Conservation (phyloP, 371 early-diverging fungal species). For the Mucor velutinosus region DNA sequence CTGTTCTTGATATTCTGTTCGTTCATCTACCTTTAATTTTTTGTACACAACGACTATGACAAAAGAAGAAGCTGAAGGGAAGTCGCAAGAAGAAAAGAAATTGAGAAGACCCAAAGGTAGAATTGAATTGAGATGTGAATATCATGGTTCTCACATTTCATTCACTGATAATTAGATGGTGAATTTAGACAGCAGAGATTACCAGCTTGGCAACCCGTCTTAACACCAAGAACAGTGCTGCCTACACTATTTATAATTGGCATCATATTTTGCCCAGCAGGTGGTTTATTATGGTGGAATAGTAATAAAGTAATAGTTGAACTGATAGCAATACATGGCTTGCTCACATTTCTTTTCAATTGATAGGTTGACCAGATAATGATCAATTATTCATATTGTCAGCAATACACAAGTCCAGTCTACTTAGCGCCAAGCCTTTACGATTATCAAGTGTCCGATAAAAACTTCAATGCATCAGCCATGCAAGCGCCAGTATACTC, state of each 20-base stretch:
- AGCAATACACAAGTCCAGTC: constrained; percentile 37
- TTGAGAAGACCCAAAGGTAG: constrained; percentile 32
- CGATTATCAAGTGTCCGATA: constrained; percentile 25
- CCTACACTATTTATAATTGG: constrained; percentile 93
- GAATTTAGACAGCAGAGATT: constrained; percentile 97
- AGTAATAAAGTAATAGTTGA: constrained; percentile 58
- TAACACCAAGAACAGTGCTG: constrained; percentile 93
- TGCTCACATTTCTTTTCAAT: neutral
- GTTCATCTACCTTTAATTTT: neutral
- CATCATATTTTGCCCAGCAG: constrained; percentile 89
- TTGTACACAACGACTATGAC: neutral
- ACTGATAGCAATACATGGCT: neutral
- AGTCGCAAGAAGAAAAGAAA: constrained; percentile 20
- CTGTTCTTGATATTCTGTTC: neutral
- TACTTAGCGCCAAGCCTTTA: constrained; percentile 27
- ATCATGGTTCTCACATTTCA: neutral
- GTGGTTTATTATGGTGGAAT: constrained; percentile 80
- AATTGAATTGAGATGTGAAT: neutral
- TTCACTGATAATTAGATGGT: constrained; percentile 63
- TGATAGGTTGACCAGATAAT: constrained; percentile 73
- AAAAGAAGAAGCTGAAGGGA: constrained; percentile 4
- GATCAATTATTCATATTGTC: constrained; percentile 92
- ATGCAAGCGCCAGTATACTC: constrained; percentile 39
- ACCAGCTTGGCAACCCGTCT: constrained; percentile 97
- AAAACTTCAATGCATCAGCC: neutral